Evolutionary conservation across 768 basidiomycete genomes (phyloP).

Genomic region (Lactarius hatsudake): DNA sequence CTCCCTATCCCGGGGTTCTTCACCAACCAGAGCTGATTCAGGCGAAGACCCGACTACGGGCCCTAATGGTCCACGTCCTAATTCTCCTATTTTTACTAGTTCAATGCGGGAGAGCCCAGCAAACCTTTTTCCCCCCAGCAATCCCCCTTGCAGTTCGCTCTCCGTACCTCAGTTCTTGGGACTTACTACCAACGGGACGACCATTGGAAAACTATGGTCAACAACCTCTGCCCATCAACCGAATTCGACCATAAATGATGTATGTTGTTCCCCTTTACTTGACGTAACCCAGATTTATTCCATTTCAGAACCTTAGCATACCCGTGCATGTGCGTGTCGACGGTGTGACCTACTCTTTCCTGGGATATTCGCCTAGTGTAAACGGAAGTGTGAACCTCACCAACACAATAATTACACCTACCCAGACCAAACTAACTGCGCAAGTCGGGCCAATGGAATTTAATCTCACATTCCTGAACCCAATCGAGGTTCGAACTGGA

Average conservation of each 20-base stretch:
- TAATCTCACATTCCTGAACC: constrained; percentile 40
- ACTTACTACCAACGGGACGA: constrained; percentile 4
- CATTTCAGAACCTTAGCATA: constrained; percentile 17
- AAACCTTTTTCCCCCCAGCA: constrained; percentile 28
- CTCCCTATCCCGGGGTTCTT: background rate
- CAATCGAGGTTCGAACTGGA: constrained; percentile 35
- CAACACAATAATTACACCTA: constrained; percentile 35
- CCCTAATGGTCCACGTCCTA: background rate
- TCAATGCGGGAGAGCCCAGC: background rate
- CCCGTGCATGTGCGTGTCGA: constrained; percentile 21
- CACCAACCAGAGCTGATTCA: background rate
- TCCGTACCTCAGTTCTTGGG: constrained; percentile 32
- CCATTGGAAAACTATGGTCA: constrained; percentile 26
- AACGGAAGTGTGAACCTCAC: constrained; percentile 26
- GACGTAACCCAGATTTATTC: background rate
- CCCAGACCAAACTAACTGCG: constrained; percentile 35
- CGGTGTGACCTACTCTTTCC: constrained; percentile 24
- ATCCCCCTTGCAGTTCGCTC: constrained; percentile 33
- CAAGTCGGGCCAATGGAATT: constrained; percentile 38
- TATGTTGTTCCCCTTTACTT: background rate
- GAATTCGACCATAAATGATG: background rate
- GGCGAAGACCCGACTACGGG: background rate
- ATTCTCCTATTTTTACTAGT: background rate
- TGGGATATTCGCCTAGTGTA: constrained; percentile 15
- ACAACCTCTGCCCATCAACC: constrained; percentile 9